phyloP scores from a whole-genome alignment of 2,329 filamentous ascomycete species.

The Alternaria consortialis region DNA sequence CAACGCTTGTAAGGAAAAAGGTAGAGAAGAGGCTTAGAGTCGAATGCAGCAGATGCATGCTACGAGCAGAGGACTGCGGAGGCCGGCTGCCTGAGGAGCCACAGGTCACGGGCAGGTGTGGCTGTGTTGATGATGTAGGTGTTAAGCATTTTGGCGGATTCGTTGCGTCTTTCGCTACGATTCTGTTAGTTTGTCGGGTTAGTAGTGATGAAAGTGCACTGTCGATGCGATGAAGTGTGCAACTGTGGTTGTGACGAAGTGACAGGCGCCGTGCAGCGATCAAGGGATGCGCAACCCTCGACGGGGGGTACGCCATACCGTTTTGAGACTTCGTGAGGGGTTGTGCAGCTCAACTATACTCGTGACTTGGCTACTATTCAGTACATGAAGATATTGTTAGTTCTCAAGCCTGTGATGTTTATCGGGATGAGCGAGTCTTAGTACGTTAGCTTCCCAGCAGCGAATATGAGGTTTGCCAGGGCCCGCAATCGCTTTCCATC shows the following conservation, averaged over 20 bases:
- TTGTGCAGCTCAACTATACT: constrained; percentile 16
- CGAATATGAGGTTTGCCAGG: background rate
- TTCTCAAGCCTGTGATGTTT: background rate
- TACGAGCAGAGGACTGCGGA: constrained; percentile 23
- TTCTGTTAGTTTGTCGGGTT: constrained; percentile 31
- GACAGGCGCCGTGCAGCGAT: constrained; percentile 33
- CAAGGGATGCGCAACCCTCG: constrained; percentile 35
- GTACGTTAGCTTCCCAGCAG: background rate
- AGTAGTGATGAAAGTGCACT: constrained; percentile 37
- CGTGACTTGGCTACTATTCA: constrained; percentile 16
- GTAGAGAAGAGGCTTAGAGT: constrained; percentile 25
- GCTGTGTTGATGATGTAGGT: constrained; percentile 37
- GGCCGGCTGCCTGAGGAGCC: constrained; percentile 39
- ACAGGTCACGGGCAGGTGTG: constrained; percentile 33
- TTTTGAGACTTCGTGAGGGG: constrained; percentile 21
- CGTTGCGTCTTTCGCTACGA: constrained; percentile 30
- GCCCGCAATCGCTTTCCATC: background rate
- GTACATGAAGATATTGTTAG: background rate
- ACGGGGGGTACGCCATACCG: constrained; percentile 30
- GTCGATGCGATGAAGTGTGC: constrained; percentile 26
- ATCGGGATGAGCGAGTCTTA: background rate
- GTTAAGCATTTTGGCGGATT: constrained; percentile 27
- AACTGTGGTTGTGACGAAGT: constrained; percentile 31
- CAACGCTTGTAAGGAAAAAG: constrained; percentile 18
- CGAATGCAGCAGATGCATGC: constrained; percentile 18